Conservation (phyloP, 1,139 yeast species). For the Hansenula sp. region DNA sequence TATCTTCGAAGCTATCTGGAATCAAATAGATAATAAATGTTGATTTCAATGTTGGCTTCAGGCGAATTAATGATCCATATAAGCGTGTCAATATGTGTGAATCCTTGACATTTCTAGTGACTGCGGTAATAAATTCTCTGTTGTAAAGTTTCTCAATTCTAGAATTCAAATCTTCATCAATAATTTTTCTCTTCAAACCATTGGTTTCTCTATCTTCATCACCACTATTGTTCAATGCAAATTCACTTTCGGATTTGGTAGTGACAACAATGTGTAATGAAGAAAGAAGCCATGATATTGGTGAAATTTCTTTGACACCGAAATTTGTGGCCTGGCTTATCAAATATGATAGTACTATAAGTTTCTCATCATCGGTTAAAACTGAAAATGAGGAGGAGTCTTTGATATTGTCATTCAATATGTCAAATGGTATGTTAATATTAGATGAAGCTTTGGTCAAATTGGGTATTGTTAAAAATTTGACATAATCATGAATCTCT, state of each 20-base stretch:
- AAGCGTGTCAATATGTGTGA: slow-evolving; percentile 13
- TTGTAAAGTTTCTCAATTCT: slow-evolving; percentile 17
- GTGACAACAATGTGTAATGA: neutral
- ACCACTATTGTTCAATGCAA: neutral
- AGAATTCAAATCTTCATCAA: slow-evolving; percentile 10
- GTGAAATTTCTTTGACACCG: neutral
- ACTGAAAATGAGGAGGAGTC: neutral
- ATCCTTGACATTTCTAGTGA: slow-evolving; percentile 10
- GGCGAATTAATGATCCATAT: slow-evolving; percentile 18
- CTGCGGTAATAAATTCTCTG: slow-evolving; percentile 18
- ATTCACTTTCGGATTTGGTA: neutral
- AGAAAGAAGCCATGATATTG: neutral
- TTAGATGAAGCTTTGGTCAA: neutral
- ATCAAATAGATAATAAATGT: slow-evolving; percentile 22
- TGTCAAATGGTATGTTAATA: neutral
- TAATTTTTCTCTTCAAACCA: slow-evolving; percentile 6
- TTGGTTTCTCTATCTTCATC: slow-evolving; percentile 1
- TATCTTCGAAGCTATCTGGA: slow-evolving; percentile 18
- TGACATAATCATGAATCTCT: neutral
- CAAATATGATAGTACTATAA: neutral
- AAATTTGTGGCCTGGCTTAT: neutral
- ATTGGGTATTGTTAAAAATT: neutral
- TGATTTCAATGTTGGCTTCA: slow-evolving; percentile 20
- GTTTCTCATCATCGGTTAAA: neutral
- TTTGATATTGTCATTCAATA: neutral